Conservation (phyloP, 306 rosid species). For the Ochetophila trinervis region DNA sequence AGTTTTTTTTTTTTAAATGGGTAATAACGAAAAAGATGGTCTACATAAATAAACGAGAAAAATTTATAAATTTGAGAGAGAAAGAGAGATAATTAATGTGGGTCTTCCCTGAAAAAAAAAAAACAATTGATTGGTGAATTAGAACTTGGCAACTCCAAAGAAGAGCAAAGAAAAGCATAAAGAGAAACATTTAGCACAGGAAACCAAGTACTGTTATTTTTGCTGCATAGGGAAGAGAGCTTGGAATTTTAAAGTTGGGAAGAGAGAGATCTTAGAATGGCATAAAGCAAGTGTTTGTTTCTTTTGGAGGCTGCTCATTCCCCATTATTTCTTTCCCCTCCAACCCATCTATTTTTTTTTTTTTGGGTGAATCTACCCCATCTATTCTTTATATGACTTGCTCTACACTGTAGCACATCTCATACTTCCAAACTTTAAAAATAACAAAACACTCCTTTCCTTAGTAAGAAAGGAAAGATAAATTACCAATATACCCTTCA, state of each 20-base stretch:
- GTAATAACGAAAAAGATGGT: constrained; percentile 28
- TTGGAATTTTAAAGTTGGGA: constrained; percentile 79
- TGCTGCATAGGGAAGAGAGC: constrained; percentile 77
- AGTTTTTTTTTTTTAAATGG: neutral
- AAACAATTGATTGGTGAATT: constrained; percentile 14
- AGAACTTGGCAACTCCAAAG: constrained; percentile 32
- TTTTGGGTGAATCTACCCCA: too few relatives aligned
- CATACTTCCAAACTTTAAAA: constrained; percentile 32
- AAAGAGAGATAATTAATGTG: constrained; percentile 7
- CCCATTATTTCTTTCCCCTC: constrained; percentile 1
- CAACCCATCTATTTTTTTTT: constrained; percentile 51
- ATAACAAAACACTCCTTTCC: constrained; percentile 44
- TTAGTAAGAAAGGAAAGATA: constrained; percentile 60
- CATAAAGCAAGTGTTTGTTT: constrained; percentile 82
- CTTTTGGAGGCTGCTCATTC: constrained; percentile 47
- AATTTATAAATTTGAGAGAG: constrained; percentile 1
- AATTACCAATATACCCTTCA: constrained; percentile 41
- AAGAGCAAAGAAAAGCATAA: constrained; percentile 58
- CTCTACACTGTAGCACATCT: constrained; percentile 29
- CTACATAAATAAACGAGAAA: constrained; percentile 21
- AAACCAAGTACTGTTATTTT: constrained; percentile 47
- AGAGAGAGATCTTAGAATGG: constrained; percentile 52
- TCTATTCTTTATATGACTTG: constrained; percentile 59
- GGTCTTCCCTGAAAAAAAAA: too few relatives aligned
- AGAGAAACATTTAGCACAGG: constrained; percentile 50